A percentile compares a stretch with the other conserved stretches of the same genome.
Evolutionary conservation across 768 basidiomycete species (phyloP).

Genomic region (Amanita phalloides): DNA sequence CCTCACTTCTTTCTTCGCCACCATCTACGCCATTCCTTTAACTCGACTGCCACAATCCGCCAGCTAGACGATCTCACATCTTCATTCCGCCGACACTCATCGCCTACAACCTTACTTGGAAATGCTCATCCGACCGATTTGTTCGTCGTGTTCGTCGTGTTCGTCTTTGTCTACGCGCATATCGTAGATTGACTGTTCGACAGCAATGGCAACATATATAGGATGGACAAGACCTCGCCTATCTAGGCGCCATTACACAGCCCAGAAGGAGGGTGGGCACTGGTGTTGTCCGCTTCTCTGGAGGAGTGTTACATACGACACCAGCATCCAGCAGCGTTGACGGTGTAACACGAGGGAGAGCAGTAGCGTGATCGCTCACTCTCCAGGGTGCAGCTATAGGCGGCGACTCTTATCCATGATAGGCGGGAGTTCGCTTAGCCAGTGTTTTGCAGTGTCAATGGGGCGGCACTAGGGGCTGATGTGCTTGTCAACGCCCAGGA

Average conservation of each 20-base stretch:
- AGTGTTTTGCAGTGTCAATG: too few relatives aligned
- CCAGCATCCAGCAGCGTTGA: background rate
- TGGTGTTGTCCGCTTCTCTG: slow-evolving; percentile 2
- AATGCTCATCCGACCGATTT: too few relatives aligned
- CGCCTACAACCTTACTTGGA: too few relatives aligned
- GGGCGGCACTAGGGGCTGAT: too few relatives aligned
- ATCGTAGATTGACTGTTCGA: background rate
- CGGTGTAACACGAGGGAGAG: background rate
- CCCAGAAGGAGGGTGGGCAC: slow-evolving; percentile 3
- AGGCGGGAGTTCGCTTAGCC: too few relatives aligned
- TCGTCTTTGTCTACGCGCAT: too few relatives aligned
- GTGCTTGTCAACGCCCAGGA: too few relatives aligned
- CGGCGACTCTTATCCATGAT: too few relatives aligned
- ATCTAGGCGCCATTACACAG: background rate
- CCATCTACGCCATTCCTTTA: background rate
- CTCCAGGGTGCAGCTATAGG: too few relatives aligned
- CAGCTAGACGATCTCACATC: background rate
- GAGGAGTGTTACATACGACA: background rate
- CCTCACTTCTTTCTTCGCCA: background rate
- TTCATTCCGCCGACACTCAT: background rate
- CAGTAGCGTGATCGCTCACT: background rate
- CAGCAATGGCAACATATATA: background rate
- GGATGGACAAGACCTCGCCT: background rate
- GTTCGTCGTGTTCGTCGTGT: too few relatives aligned
- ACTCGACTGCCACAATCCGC: background rate